A percentile compares a stretch with the other conserved stretches of the same genome.
Evolutionary conservation across 2,329 filamentous ascomycete genomes (phyloP).

Genomic region (Dothideomycetidae sp.): DNA sequence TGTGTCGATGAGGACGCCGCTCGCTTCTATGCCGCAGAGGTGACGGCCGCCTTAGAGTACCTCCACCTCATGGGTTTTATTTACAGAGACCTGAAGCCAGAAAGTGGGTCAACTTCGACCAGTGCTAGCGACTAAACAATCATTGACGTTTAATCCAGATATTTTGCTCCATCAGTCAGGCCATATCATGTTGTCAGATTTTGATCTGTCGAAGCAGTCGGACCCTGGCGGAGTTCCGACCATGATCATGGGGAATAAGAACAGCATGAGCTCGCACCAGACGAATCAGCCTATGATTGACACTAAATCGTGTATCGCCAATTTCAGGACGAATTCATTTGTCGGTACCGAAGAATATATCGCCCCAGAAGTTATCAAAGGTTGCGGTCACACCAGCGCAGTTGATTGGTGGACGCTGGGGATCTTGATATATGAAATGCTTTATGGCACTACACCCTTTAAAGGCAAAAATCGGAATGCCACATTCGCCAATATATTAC

Average conservation of each 20-base stretch:
- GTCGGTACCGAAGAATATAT: slow-evolving; percentile 99
- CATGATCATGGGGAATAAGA: slow-evolving; percentile 82
- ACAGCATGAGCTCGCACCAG: slow-evolving; percentile 57
- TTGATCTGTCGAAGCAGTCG: slow-evolving; percentile 95
- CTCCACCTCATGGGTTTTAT: slow-evolving; percentile 99
- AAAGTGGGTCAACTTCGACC: slow-evolving; percentile 49
- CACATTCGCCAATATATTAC: slow-evolving; percentile 91
- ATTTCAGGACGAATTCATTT: slow-evolving; percentile 97
- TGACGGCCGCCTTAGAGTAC: slow-evolving; percentile 91
- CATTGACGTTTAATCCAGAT: too few species aligned
- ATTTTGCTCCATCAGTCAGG: slow-evolving; percentile 98
- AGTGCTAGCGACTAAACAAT: slow-evolving; percentile 23
- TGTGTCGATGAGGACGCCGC: slow-evolving; percentile 95
- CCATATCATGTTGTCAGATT: slow-evolving; percentile 98
- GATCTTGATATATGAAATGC: slow-evolving; percentile 96
- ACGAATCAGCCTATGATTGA: slow-evolving; percentile 83
- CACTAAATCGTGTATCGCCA: slow-evolving; percentile 93
- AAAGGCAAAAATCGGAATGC: slow-evolving; percentile 98
- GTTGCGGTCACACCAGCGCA: slow-evolving; percentile 92
- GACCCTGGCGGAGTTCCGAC: slow-evolving; percentile 90
- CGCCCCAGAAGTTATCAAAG: slow-evolving; percentile 96
- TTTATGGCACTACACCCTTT: slow-evolving; percentile 96
- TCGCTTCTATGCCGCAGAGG: slow-evolving; percentile 92
- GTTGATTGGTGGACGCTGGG: slow-evolving; percentile 99
- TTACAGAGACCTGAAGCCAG: slow-evolving; percentile 92